These are phyloP conservation scores for Colletotrichum sp. DNA, from an alignment of 2,329 filamentous ascomycete genomes.

Conservation along the genomic window DNA sequence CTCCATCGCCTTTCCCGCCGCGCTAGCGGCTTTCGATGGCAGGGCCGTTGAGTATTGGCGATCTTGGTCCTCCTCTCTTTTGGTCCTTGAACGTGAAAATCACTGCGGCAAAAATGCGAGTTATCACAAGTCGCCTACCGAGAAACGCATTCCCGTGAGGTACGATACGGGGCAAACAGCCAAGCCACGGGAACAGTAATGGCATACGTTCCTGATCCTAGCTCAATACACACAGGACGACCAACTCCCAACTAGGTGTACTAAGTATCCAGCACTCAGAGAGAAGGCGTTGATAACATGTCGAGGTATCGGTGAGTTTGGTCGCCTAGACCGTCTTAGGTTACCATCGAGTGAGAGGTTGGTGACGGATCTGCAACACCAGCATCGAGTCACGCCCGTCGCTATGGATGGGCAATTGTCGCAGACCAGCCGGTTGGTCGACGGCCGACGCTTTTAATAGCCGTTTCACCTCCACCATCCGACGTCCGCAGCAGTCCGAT, in stretches of 20 bases:
- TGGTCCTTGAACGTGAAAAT: background rate
- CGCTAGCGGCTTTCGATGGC: background rate
- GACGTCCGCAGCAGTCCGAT: background rate
- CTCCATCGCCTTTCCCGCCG: background rate
- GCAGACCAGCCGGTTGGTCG: slow-evolving; percentile 8
- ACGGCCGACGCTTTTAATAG: slow-evolving; percentile 18
- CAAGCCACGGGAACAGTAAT: background rate
- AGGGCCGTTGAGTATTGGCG: slow-evolving; percentile 1
- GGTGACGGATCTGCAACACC: slow-evolving; percentile 17
- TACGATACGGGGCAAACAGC: background rate
- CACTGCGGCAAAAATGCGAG: background rate
- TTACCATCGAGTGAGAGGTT: background rate
- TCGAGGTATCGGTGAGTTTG: background rate
- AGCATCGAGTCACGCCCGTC: slow-evolving; percentile 8
- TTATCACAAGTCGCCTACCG: background rate
- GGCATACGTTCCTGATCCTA: background rate
- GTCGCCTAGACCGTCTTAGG: background rate
- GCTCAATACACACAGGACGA: background rate
- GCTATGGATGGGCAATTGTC: background rate
- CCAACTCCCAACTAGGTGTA: background rate
- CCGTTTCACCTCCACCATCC: slow-evolving; percentile 14
- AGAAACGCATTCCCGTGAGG: background rate
- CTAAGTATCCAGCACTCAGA: background rate
- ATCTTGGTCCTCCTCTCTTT: background rate
- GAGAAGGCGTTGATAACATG: background rate